Evolutionary conservation across 805 yeast species (phyloP), one percentile per base, ranked within the genome.

Genomic region (Ogataea degrootiae): DNA sequence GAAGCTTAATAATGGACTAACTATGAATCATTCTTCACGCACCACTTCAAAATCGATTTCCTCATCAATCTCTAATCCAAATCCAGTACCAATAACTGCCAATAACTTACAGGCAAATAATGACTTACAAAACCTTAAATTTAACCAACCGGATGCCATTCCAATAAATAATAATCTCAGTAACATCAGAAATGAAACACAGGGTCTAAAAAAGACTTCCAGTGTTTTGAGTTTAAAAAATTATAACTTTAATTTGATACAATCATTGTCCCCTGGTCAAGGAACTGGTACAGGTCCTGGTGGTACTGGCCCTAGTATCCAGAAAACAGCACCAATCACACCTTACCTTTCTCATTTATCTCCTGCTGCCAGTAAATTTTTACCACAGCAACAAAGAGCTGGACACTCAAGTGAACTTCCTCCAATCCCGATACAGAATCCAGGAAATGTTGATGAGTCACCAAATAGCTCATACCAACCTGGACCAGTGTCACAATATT

Each of bases 231-330:
- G 51, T 19, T 40, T 48, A 17, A 48, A 48, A 21, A 48, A 48
- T 16, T 48, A 48, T 34, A 45, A 48, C 21, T 48, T 48, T n/a
- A 26, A 45, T 23, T 19, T 48, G 8, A 37, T 48, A 15, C 51
- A 48, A 40, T 21, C 39, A 4, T 16, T 35, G 5, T 26, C 16
- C 5, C 41, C 15, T n/a, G 34, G 7, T 6, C 16, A 19, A 19
- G 21, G 21, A 19, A 19, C 29, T 19, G 21, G 6, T 23, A 2
- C 22, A 3, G 29, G n/a, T 1, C 38, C 31, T 14, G 21, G 34
- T 6, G 29, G n/a, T 8, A 15, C 31, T 22, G 21, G 34, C 15
- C 12, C 41, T 26, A 7, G 26, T 9, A 15, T 23, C 9, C 19
- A 26, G 31, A 26, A 11, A 9, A 9, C 9, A 11, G 12, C 31